Evolutionary conservation across 2,329 filamentous ascomycete species (phyloP), one percentile per base, ranked within the genome.

Genomic region (Hypoxylon sp.): DNA sequence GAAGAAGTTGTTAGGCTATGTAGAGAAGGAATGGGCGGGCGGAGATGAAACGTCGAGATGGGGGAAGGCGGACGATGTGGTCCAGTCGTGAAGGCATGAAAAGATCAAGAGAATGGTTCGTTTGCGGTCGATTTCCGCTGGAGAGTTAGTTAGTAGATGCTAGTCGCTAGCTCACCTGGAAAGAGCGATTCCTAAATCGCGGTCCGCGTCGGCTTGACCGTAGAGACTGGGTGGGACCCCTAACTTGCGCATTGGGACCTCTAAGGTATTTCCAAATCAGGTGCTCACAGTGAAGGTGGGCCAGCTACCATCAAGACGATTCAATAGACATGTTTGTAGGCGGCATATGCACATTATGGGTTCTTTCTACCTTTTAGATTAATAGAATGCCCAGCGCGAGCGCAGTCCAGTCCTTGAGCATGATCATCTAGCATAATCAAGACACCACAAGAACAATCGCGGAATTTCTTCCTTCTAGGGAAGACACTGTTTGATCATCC

Each of bases 31-130:
- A 30, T 98, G 96, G 94, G 86, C 87, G 64, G 91, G 90, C 4
- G 95, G 93, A 8, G 92, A 98, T 75, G 95, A 98, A 83, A 91
- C 89, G 31, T 88, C 89, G 57, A 85, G 95, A 78, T 98, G 95
- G 95, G 92, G 92, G 57, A 88, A 82, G 42, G 68, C 72, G 22
- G 66, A 60, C 48, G 72, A 74, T 46, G 62, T 58, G 42, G 25
- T 51, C 40, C 46, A 66, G 22, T 22, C 57, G n/a, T 66, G 57
- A 66, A 55, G 42, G 53, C 13, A 50, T n/a, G 14, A 7, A 50
- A 6, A 17, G 5, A 27, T n/a, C 27, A 42, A 33, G 48, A 51
- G 46, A 54, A 31, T 54, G 40, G 33, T 2, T 54, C 42, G 56
- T 57, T 2, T 54, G 40, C 20, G 40, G 48, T 27, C 17, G 33